Conservation (phyloP, 225 moss, liverwort and hornwort genomes). For the Pleurozium schreberi region DNA sequence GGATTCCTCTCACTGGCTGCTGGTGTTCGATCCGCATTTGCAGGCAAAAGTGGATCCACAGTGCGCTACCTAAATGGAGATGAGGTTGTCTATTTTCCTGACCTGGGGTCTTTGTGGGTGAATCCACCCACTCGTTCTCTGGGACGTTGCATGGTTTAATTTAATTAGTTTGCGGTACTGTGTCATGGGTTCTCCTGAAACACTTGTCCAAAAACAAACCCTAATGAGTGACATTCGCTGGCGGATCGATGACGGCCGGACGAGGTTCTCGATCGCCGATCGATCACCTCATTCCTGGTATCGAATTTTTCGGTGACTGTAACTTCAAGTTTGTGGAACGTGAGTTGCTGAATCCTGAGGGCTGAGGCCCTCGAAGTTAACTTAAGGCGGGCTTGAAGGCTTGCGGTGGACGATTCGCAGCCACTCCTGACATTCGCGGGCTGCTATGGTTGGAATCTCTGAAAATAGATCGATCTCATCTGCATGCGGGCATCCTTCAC, state of each 20-base stretch:
- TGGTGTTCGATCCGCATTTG: constrained; percentile 2
- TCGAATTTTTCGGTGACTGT: background rate
- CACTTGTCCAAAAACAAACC: background rate
- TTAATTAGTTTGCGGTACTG: background rate
- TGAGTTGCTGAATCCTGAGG: background rate
- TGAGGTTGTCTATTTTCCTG: background rate
- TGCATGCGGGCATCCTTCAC: background rate
- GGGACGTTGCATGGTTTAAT: background rate
- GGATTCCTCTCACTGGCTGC: constrained; percentile 6
- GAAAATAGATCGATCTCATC: background rate
- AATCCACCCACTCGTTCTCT: background rate
- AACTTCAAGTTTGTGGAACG: too few relatives aligned
- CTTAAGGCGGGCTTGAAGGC: too few relatives aligned
- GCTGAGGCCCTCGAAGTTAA: too few relatives aligned
- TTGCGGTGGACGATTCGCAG: background rate
- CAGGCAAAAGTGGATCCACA: background rate
- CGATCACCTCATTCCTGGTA: background rate
- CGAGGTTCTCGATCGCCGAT: background rate
- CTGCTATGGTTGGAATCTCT: background rate
- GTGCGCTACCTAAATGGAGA: background rate
- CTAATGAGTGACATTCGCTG: background rate
- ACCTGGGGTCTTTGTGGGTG: background rate
- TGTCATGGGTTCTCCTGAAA: background rate
- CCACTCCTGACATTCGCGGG: background rate
- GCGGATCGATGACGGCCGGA: background rate